Percentiles rank a stretch among this genome's conserved stretches.
Conservation (phyloP, 2,329 filamentous ascomycete species). For the Ophiostoma ips region DNA sequence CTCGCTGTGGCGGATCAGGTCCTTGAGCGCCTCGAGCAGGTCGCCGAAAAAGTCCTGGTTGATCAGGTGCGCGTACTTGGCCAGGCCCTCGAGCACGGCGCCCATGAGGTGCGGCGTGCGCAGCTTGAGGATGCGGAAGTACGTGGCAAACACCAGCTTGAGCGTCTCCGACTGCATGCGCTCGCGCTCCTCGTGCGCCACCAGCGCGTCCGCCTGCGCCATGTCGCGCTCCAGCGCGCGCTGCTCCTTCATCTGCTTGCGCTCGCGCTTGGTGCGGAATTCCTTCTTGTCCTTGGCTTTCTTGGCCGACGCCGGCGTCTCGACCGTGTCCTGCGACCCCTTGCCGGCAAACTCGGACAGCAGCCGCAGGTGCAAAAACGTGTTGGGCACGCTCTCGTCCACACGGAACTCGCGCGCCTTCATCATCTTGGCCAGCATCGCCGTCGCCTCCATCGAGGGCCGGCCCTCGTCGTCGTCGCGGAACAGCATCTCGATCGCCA, state of each 20-base stretch:
- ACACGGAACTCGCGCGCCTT: conserved; percentile 70
- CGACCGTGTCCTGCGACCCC: conserved; percentile 63
- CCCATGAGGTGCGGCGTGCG: conserved; percentile 79
- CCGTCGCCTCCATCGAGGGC: conserved; percentile 73
- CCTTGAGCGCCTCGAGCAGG: conserved; percentile 83
- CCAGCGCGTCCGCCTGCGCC: conserved; percentile 77
- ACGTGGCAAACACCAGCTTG: conserved; percentile 88
- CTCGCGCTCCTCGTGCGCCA: conserved; percentile 84
- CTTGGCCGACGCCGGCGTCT: conserved; percentile 37
- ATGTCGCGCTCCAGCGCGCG: conserved; percentile 87
- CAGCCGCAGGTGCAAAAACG: conserved; percentile 78
- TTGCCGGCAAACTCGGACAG: conserved; percentile 79
- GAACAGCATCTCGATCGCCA: conserved; percentile 72
- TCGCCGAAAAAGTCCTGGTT: conserved; percentile 99
- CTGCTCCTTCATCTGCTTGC: conserved; percentile 72
- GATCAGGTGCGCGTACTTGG: conserved; percentile 89
- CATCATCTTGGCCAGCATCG: conserved; percentile 87
- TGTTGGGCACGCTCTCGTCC: conserved; percentile 75
- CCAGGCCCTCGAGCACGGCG: conserved; percentile 87
- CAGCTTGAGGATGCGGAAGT: conserved; percentile 86
- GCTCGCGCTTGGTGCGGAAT: conserved; percentile 76
- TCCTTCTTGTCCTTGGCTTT: conserved; percentile 62
- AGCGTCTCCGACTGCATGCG: conserved; percentile 90
- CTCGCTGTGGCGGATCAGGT: conserved; percentile 69
- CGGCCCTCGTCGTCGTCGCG: conserved; percentile 79